Percentiles rank a stretch among this genome's conserved stretches.
These are phyloP conservation scores for Capsicum chinense DNA, from an alignment of 257 asterid genomes.

Conservation along the genomic window DNA sequence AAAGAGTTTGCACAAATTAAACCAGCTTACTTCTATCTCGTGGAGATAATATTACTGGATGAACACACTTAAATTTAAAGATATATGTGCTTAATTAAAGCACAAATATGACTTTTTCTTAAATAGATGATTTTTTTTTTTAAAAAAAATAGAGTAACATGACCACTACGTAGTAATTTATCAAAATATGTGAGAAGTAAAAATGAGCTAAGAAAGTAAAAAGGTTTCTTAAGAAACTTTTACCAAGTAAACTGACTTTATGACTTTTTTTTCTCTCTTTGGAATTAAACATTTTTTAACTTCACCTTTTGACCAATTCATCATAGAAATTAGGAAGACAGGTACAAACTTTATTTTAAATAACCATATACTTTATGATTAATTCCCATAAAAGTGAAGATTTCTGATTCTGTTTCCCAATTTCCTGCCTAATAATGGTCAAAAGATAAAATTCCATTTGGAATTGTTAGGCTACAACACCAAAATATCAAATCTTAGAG, in stretches of 20 bases:
- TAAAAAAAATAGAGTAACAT: not conserved
- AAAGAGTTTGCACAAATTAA: too few relatives aligned
- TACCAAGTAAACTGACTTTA: not conserved
- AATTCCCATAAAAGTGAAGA: not conserved
- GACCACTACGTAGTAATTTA: not conserved
- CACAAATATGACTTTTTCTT: not conserved
- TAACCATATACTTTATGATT: not conserved
- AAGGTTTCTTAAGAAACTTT: not conserved
- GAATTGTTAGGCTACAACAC: conserved; percentile 17
- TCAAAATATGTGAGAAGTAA: not conserved
- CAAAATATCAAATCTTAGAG: not conserved
- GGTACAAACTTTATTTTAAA: not conserved
- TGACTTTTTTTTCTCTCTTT: not conserved
- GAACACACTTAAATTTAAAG: not conserved
- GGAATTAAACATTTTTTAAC: not conserved
- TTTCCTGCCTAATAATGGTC: conserved; percentile 10
- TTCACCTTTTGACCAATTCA: conserved; percentile 12
- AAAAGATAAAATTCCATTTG: conserved; percentile 18
- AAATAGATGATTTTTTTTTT: not conserved
- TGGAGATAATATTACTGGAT: too few relatives aligned
- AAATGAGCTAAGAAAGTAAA: not conserved
- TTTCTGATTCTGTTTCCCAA: not conserved
- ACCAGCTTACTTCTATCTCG: too few relatives aligned
- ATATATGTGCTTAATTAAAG: not conserved
- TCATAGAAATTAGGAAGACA: not conserved